A percentile compares a stretch with the other conserved stretches of the same genome.
phyloP scores from a whole-genome alignment of 176 grass and related monocot species.

The Urochloa ruziziensis region DNA sequence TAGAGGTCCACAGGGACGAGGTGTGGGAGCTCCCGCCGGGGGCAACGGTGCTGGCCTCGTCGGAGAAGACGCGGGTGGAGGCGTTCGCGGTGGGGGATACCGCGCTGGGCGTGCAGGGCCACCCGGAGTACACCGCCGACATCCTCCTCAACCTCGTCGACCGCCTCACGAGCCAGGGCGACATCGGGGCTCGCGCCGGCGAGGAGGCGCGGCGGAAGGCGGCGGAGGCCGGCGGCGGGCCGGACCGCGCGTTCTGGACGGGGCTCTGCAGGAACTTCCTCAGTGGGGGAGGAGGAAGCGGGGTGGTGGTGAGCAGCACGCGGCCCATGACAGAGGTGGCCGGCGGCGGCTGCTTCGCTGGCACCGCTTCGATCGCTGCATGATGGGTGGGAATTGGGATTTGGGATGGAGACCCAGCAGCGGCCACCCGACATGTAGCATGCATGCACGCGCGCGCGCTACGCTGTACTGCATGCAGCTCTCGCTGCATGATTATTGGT shows the following conservation, averaged over 20 bases:
- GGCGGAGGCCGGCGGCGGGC: constrained; percentile 15
- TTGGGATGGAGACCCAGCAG: no score
- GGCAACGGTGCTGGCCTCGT: constrained; percentile 62
- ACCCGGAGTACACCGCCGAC: constrained; percentile 62
- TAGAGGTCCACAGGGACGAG: constrained; percentile 72
- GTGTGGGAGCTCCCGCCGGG: constrained; percentile 51
- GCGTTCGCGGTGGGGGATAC: constrained; percentile 52
- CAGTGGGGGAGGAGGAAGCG: background rate
- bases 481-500: background rate
- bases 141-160: constrained; percentile 62
- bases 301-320: background rate
- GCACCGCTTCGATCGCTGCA: no score
- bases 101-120: constrained; percentile 66
- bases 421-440: background rate
- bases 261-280: constrained; percentile 66
- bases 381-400: no score
- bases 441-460: background rate
- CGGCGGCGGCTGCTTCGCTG: background rate
- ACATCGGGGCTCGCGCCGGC: constrained; percentile 26
- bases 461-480: background rate
- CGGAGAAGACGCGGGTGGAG: constrained; percentile 61
- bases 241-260: constrained; percentile 48
- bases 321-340: background rate
- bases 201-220: constrained; percentile 40
- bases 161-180: constrained; percentile 25